Evolutionary conservation across 2,329 filamentous ascomycete genomes (phyloP), one percentile per base, ranked within the genome.

Genomic region (Phialophora verrucosa): DNA sequence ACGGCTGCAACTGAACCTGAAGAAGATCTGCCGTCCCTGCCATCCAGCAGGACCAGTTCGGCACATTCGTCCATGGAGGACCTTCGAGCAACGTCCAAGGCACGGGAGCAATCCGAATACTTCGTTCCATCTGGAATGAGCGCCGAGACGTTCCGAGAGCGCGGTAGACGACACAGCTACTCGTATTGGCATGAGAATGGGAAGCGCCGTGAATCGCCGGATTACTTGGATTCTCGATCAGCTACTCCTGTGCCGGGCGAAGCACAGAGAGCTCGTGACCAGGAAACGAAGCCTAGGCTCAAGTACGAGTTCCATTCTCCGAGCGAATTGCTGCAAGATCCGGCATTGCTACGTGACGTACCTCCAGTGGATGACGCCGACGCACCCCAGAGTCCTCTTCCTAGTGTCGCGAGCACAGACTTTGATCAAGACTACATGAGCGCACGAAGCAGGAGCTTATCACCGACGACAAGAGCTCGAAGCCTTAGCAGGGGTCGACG

Each of bases 161-260:
- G 70, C 10, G 70, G 72, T 5, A 74, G 73, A n/a, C 73, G 73
- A 63, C 73, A 74, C 47, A 73, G 71, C 23, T 66, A 66, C 59
- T 69, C 68, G 14, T 65, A 66, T 44, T 72, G 69, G 71, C 54
- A 68, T 32, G 62, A 65, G 29, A 58, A 25, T 12, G 61, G 66
- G 17, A 51, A 60, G 23, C 57, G 66, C n/a, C 62, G 63, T 32
- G 55, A 63, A 58, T 70, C 70, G 1, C 73, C 79, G 8, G 85
- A 88, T 58, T 74, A 84, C 31, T 78, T 88, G 8, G 88, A 83
- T 53, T 91, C 89, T 5, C 81, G 88, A 70, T 86, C 91, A 73
- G 84, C 85, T 0, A 93, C 90, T 1, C 90, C 91, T 1, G 91
- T 87, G 67, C 88, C 88, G 4, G 83, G 82, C 20, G 76, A 80